A percentile compares a stretch with the other conserved stretches of the same genome.
Conservation (phyloP, 2,329 filamentous ascomycete genomes). For the Diaporthe ampelina region DNA sequence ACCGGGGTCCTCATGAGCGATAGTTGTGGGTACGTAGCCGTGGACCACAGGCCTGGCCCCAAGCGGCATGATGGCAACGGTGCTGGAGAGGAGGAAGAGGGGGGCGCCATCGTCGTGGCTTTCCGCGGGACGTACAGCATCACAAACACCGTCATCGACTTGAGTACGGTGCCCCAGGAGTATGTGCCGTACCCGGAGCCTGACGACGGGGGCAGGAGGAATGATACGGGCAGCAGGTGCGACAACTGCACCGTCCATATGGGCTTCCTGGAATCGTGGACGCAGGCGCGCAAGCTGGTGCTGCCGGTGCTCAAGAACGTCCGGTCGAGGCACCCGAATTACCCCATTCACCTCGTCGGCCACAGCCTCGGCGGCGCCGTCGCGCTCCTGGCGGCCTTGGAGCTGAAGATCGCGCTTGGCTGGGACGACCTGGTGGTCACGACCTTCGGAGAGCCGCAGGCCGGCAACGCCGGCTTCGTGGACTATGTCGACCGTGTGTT, state of each 20-base stretch:
- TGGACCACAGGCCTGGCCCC: constrained; percentile 79
- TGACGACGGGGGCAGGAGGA: constrained; percentile 52
- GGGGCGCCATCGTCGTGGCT: constrained; percentile 78
- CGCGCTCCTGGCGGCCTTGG: constrained; percentile 86
- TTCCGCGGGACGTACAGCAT: constrained; percentile 97
- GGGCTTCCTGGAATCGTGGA: constrained; percentile 91
- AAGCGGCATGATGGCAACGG: constrained; percentile 76
- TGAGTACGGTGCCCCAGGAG: constrained; percentile 89
- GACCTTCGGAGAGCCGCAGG: constrained; percentile 90
- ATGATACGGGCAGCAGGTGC: constrained; percentile 66
- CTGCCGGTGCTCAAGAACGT: constrained; percentile 75
- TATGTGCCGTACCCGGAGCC: constrained; percentile 87
- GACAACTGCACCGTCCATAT: constrained; percentile 91
- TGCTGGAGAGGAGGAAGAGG: constrained; percentile 42
- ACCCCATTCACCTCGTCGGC: constrained; percentile 84
- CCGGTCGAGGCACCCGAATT: constrained; percentile 71
- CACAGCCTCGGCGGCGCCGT: constrained; percentile 95
- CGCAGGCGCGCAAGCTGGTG: constrained; percentile 77
- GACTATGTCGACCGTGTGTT: constrained; percentile 69
- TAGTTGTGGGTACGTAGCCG: constrained; percentile 92
- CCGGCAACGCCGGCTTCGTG: constrained; percentile 71
- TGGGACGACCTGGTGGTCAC: constrained; percentile 83
- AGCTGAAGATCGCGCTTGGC: constrained; percentile 79
- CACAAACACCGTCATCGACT: constrained; percentile 89
- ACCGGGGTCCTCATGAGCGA: constrained; percentile 83